Evolutionary conservation across 768 basidiomycete species (phyloP), one percentile per base, ranked within the genome.

Genomic region (Kwoniella sp.): DNA sequence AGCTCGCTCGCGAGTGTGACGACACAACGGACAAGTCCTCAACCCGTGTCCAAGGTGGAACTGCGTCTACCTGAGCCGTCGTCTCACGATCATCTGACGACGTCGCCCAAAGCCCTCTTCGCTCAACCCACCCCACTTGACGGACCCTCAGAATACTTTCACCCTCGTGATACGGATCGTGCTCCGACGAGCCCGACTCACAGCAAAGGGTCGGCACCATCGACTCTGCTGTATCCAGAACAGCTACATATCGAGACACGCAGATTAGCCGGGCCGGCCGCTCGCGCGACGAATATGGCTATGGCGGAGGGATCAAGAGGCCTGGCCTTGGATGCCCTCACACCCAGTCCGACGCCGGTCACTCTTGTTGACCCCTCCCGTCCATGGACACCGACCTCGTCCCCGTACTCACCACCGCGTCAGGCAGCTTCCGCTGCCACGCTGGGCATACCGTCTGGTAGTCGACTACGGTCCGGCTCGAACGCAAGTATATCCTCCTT

Each of bases 91-190:
- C 50, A 52, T 3, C 34, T 45, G 3, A 49, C 46, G 3, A 42
- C 49, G n/a, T 53, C 46, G 17, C 41, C 56, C 32, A 49, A 33
- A 36, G 43, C 50, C 11, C 33, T 49, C 14, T 49, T 44, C 31
- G 50, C 56, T n/a, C 56, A 57, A 27, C 56, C 56, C 14, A 57
- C 56, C 27, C 56, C 56, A 19, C 33, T 50, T 5, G 56, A 57
- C 19, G 56, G 42, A 9, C 56, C 50, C 2, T 32, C 50, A 20
- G 56, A 57, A 48, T 57, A 57, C 49, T 57, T 57, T 23, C 11
- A 37, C 6, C 46, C 53, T 1, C 34, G n/a, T n/a, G n/a, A n/a
- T n/a, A 23, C 36, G 2, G 5, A 38, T 20, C 37, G 37, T 1
- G 48, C 19, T 22, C 36, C 48, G 8, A 20, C 48, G 8, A 38